Evolutionary conservation across 148 eudicot species (phyloP), one percentile per base, ranked within the genome.

Genomic region (Bassia scoparia): DNA sequence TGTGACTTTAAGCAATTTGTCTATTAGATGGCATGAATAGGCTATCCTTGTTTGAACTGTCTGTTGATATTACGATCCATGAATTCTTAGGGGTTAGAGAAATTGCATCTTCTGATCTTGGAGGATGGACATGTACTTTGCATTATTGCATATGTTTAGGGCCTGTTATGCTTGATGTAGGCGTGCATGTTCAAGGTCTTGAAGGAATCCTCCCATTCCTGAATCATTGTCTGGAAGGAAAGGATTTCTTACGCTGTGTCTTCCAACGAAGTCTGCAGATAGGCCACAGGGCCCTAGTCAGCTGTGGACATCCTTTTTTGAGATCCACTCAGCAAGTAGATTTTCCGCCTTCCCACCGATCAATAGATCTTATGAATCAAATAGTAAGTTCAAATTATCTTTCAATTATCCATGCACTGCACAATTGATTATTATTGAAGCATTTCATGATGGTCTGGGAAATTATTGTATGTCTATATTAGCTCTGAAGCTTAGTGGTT

Each of bases 251-350:
- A n/a, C n/a, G n/a, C n/a, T n/a, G n/a, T n/a, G n/a, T n/a, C n/a
- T n/a, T n/a, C n/a, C n/a, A n/a, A n/a, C n/a, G n/a, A n/a, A n/a
- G n/a, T n/a, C n/a, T n/a, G n/a, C n/a, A n/a, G n/a, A n/a, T n/a
- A n/a, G n/a, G n/a, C n/a, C n/a, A n/a, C n/a, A n/a, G n/a, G n/a
- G n/a, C n/a, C n/a, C n/a, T n/a, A n/a, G n/a, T n/a, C n/a, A n/a
- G n/a, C n/a, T n/a, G n/a, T n/a, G n/a, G n/a, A n/a, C n/a, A n/a
- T n/a, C n/a, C n/a, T n/a, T n/a, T n/a, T n/a, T n/a, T n/a, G 72
- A 91, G 75, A 76, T 79, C 77, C 79, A 78, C 86, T 62, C 85
- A 79, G 67, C 87, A 78, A 33, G 69, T 75, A n/a, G 89, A 88
- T 61, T 72, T 77, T 71, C 77, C 71, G 59, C 56, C 61, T 70